Evolutionary conservation across 371 early-diverging fungal species (phyloP).

Genomic region (Coemansia sp.): DNA sequence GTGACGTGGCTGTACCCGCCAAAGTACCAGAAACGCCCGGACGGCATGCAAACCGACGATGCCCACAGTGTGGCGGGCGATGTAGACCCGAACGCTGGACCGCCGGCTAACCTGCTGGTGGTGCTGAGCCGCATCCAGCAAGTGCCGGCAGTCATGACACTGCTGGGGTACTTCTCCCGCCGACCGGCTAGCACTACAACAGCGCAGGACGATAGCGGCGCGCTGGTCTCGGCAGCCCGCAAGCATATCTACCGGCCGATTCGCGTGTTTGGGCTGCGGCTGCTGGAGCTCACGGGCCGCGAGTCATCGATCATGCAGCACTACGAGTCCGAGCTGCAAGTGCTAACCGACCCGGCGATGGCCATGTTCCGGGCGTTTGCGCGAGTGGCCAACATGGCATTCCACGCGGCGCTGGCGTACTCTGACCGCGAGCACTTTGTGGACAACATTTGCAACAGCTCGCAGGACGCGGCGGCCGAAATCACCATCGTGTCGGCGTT

Average conservation of each 20-base stretch:
- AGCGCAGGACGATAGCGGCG: background rate
- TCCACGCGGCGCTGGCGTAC: slow-evolving; percentile 50
- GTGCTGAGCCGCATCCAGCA: slow-evolving; percentile 65
- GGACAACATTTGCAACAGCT: slow-evolving; percentile 52
- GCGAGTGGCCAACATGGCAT: slow-evolving; percentile 59
- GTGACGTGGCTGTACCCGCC: slow-evolving; percentile 62
- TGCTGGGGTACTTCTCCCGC: slow-evolving; percentile 61
- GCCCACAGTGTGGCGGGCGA: slow-evolving; percentile 4
- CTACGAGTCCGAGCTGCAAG: slow-evolving; percentile 58
- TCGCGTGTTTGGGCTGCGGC: slow-evolving; percentile 61
- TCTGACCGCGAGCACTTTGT: slow-evolving; percentile 54
- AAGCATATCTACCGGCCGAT: slow-evolving; percentile 21
- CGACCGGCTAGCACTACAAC: slow-evolving; percentile 14
- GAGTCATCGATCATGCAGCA: slow-evolving; percentile 72
- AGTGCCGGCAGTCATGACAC: slow-evolving; percentile 71
- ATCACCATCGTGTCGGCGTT: slow-evolving; percentile 54
- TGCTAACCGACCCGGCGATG: slow-evolving; percentile 68
- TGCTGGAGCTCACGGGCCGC: slow-evolving; percentile 71
- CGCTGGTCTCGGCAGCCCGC: background rate
- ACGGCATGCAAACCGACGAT: slow-evolving; percentile 13
- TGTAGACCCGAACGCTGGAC: slow-evolving; percentile 26
- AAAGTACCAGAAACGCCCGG: slow-evolving; percentile 30
- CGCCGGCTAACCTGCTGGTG: slow-evolving; percentile 54
- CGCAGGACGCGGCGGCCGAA: slow-evolving; percentile 46
- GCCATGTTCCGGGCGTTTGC: slow-evolving; percentile 74